Conservation (phyloP, 352 stramenopile species). For the Globisporangium radiosum region DNA sequence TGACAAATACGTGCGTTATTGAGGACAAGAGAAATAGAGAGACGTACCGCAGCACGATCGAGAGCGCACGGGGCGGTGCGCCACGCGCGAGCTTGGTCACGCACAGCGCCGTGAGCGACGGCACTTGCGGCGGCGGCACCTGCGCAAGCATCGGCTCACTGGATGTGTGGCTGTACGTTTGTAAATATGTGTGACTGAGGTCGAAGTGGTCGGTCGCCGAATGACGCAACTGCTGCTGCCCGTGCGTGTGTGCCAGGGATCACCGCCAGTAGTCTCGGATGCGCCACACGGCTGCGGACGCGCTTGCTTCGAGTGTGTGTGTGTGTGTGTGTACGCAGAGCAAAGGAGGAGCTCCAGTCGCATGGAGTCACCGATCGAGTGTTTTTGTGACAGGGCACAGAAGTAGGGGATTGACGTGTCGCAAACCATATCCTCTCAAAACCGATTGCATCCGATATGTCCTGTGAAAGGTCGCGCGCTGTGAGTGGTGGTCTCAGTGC, state of each 20-base stretch:
- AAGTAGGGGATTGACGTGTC: too few species aligned
- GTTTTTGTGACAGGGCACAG: too few species aligned
- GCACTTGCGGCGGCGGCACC: conserved; percentile 16
- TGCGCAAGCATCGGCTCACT: background rate
- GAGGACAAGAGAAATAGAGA: too few species aligned
- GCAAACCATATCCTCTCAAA: too few species aligned
- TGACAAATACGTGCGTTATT: too few species aligned
- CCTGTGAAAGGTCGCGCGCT: background rate
- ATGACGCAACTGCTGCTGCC: too few species aligned
- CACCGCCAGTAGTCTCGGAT: background rate
- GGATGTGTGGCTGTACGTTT: too few species aligned
- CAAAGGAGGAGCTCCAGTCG: background rate
- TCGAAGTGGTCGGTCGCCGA: too few species aligned
- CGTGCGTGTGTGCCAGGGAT: too few species aligned
- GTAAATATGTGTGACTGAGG: too few species aligned
- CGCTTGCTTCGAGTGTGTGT: background rate
- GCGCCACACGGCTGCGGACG: background rate
- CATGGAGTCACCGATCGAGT: background rate
- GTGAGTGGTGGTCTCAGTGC: conserved; percentile 2
- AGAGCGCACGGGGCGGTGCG: conserved; percentile 48
- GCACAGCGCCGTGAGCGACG: conserved; percentile 55
- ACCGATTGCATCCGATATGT: too few species aligned
- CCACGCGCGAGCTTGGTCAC: conserved; percentile 46
- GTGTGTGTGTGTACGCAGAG: background rate
- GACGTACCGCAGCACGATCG: conserved; percentile 45